phyloP scores from a whole-genome alignment of 768 basidiomycete genomes.

The Dentipellis sp. region DNA sequence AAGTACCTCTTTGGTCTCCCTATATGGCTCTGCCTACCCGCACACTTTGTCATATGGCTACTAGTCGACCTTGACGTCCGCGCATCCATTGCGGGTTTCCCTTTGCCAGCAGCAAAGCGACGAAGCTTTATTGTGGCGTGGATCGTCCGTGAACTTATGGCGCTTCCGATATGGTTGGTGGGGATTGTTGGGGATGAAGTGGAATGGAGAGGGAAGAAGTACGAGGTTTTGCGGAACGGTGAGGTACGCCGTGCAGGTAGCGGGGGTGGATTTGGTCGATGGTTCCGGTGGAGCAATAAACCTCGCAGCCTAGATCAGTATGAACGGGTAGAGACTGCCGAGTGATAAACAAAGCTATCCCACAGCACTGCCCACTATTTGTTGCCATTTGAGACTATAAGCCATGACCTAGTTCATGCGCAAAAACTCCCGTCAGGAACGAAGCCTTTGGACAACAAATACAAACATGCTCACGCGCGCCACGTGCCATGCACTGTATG shows the following conservation, averaged over 20 bases:
- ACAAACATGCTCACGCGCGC: slow-evolving; percentile 6
- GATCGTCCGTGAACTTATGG: slow-evolving; percentile 68
- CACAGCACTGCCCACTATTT: not conserved
- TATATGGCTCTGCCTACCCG: slow-evolving; percentile 40
- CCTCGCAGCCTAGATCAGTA: slow-evolving; percentile 23
- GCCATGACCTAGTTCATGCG: not conserved
- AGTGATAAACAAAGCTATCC: not conserved
- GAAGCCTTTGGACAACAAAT: slow-evolving; percentile 16
- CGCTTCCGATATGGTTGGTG: slow-evolving; percentile 81
- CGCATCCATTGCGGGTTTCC: slow-evolving; percentile 61
- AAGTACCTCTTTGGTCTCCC: slow-evolving; percentile 42
- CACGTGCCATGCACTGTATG: not conserved
- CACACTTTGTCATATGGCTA: slow-evolving; percentile 67
- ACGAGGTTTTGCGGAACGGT: slow-evolving; percentile 68
- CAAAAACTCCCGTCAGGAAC: slow-evolving; percentile 3
- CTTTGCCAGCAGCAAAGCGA: slow-evolving; percentile 37
- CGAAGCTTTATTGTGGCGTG: slow-evolving; percentile 70
- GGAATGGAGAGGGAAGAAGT: slow-evolving; percentile 78
- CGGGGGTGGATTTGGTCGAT: slow-evolving; percentile 4
- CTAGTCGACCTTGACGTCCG: slow-evolving; percentile 77
- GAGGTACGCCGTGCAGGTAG: slow-evolving; percentile 34
- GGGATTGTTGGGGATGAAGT: slow-evolving; percentile 79
- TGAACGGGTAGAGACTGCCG: slow-evolving; percentile 21
- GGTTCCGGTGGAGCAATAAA: slow-evolving; percentile 9
- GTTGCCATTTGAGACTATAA: not conserved